A percentile compares a stretch with the other conserved stretches of the same genome.
phyloP scores from a whole-genome alignment of 1,284 basidiomycete species.

The Tylopilus sp. region DNA sequence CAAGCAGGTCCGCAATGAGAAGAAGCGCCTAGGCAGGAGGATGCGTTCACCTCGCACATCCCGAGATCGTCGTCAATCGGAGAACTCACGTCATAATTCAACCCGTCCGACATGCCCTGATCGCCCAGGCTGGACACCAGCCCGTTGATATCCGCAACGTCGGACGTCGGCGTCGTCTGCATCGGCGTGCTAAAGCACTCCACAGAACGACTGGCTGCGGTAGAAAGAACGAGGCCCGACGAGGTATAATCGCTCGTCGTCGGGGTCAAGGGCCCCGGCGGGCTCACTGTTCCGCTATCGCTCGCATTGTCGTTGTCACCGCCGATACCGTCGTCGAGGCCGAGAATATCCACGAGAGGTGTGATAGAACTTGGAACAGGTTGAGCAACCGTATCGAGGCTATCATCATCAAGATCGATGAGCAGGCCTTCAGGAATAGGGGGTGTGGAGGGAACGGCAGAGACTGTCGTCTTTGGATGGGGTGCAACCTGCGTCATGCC shows the following conservation, averaged over 20 bases:
- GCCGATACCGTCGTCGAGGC: conserved; percentile 17
- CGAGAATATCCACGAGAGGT: conserved; percentile 24
- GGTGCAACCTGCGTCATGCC: conserved; percentile 9
- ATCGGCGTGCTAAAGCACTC: conserved; percentile 27
- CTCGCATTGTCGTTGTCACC: conserved; percentile 25
- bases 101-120: conserved; percentile 28
- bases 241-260: conserved; percentile 29
- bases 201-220: conserved; percentile 21
- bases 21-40: conserved; percentile 29
- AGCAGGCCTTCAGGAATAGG: conserved; percentile 33
- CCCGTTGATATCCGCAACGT: conserved; percentile 23
- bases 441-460: conserved; percentile 22
- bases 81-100: conserved; percentile 34
- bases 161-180: conserved; percentile 26
- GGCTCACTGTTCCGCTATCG: conserved; percentile 33
- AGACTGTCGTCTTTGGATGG: conserved; percentile 21
- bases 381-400: conserved; percentile 22
- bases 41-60: conserved; percentile 24
- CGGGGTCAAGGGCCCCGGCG: conserved; percentile 33
- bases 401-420: conserved; percentile 34
- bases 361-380: conserved; percentile 4
- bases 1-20: conserved; percentile 32
- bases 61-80: conserved; percentile 21
- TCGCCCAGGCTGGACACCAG: conserved; percentile 29
- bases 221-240: conserved; percentile 29